Evolutionary conservation across 2,329 filamentous ascomycete species (phyloP), one percentile per base, ranked within the genome.

Genomic region (Xylariales sp.): DNA sequence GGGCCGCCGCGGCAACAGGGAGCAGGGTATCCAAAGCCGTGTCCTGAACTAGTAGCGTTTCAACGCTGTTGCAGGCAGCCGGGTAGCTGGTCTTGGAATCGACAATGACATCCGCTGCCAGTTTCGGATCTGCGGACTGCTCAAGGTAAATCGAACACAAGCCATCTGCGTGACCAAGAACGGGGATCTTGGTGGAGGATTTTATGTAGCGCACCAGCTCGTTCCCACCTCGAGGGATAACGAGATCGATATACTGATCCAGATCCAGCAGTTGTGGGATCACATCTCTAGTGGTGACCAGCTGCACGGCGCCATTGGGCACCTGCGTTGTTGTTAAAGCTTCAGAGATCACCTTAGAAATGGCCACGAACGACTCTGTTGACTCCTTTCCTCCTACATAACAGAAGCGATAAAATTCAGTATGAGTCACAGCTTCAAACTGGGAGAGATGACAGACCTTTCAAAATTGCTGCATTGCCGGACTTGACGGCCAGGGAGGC

Each of bases 21-120:
- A 95, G 76, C 25, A 86, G 59, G 4, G 76, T 83, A 23, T 63
- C 57, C 4, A 95, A 69, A 1, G 82, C 83, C 13, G 76, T 65
- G 44, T 86, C 74, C 51, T 96, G 83, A 5, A 97, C 85, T 14
- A 98, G 78, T 8, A 98, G 74, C 2, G 89, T 94, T 66, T 98
- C 93, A n/a, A 90, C 66, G 29, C 85, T 82, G 67, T 98, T 98
- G 72, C 93, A 98, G 12, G 91, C 93, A 25, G 93, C 93, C 2
- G 91, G 88, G 57, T 98, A 98, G 61, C 84, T 86, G 18, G 86
- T 89, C 67, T 98, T 98, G 32, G 91, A 85, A 65, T 98, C 93
- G 38, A 95, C 72, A 33, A 97, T 70, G 38, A 95, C 84, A 44
- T 79, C 78, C 15, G 77, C 74, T 11, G 88, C 87, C 65, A 87